Base-by-base conservation (phyloP, 1,284 basidiomycete genomes). In the Leccinum fallax region DNA sequence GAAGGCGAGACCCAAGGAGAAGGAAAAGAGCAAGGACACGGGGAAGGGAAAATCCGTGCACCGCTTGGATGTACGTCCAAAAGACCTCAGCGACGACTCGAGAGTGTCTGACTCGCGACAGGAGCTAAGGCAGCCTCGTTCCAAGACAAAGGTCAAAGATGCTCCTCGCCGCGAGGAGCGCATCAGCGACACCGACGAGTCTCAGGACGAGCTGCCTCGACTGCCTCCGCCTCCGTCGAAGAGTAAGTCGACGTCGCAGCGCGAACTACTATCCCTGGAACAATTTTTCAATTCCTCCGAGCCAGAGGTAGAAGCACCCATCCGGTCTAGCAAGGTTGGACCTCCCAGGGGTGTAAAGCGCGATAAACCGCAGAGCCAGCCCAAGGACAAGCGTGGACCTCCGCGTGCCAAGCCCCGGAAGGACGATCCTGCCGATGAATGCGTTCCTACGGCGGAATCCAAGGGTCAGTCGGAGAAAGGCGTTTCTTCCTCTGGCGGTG, bases 301-400 rank as follows among this genome's bases (percentile, higher is more conserved):
- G 40, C 40, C 61, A 10, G 59, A 60, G 24, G 57, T 26, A 8
- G 57, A 59, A 28, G 7, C 40, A 5, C 8, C 28, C 3, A n/a
- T 28, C 24, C 2, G 10, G 3, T 52, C 53, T n/a, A 38, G 66
- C 8, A 70, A 75, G 32, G 7, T 73, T 7, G 72, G 74, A 1
- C 75, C 74, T 30, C 71, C 72, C 30, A 67, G 66, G 38, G 68
- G 71, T 19, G 53, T 48, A 19, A 72, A 67, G 38, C 71, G 64
- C 36, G 40, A 21, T 16, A 49, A n/a, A 53, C 0, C 9, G 36
- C 26, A 26, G 55, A 64, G 4, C 21, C n/a, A 38, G n/a, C 26
- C 61, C 2, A 38, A 21, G 1, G 19, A 30, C 4, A 62, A 59
- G 30, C 16, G 53, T 10, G 38, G 36, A 16, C 21, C 52, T 19